Evolutionary conservation across 257 asterid species (phyloP), one percentile per base, ranked within the genome.

Genomic region (Petunia secreta): DNA sequence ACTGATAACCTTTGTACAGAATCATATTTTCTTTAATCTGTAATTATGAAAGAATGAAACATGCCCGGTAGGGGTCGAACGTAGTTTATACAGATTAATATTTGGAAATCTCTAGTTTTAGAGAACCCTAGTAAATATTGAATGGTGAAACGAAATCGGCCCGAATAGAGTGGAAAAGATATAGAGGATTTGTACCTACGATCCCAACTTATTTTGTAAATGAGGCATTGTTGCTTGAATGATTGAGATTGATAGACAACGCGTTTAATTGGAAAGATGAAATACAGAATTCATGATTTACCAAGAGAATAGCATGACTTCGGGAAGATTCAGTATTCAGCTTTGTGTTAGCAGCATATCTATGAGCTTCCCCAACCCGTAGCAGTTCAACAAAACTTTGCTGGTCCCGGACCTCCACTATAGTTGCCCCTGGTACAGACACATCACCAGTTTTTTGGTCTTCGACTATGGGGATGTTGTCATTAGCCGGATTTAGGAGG

Each of bases 271-370:
- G 62, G 78, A 50, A 37, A 73, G 62, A 50, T 50, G 13, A 73
- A 73, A 73, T 50, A 50, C 36, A 4, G 65, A 80, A 69, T 54
- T 77, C 78, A 54, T 57, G 58, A 82, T 54, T 86, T 87, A 96
- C 99, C 99, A 96, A 91, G 85, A 96, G 98, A 87, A 96, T 91
- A 76, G 98, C 99, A 85, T 96, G 99, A 90, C 99, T 96, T 16
- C 99, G 97, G 73, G 99, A 96, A 88, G 99, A 96, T 89, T 96
- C 99, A 64, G 98, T 92, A 87, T 96, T 96, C 82, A 96, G 87
- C 89, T 91, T 96, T 77, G 99, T 96, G 88, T 96, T 96, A 64
- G 99, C 99, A 80, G 99, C 99, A 89, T 88, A 79, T 85, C 99
- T 88, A 90, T 96, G 98, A 87, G 96, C 97, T 86, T 96, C 98